Evolutionary conservation across 371 early-diverging fungal species (phyloP), one percentile per base, ranked within the genome.

Genomic region (Mortierella sp.): DNA sequence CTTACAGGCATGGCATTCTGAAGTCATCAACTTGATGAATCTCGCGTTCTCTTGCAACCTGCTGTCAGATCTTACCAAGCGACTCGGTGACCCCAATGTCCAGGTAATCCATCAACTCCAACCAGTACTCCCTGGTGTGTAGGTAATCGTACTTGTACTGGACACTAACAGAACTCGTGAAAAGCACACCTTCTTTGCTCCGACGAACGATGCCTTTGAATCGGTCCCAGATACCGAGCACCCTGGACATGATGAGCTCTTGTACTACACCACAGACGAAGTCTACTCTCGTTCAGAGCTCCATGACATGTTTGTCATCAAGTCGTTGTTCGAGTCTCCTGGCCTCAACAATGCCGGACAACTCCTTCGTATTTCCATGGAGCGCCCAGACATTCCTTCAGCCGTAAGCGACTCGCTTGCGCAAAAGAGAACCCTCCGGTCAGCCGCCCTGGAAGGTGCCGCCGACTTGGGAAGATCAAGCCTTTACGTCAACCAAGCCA

Each of bases 161-260:
- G n/a, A n/a, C n/a, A 34, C 34, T 34, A 34, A 34, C 34, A 34
- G 34, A 4, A 34, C 34, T 7, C 34, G 34, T 10, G 10, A 56
- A 17, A 5, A 72, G 73, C 52, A 49, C 7, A 72, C 67, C 0
- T 29, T 72, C 24, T 72, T 72, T 55, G 73, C 73, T 2, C 73
- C 73, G 12, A 66, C 61, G 25, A 72, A 72, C 67, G 67, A 66
- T 6, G 73, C 73, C 14, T 67, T 72, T 21, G 73, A 72, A 39
- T 66, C 63, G n/a, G 31, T 72, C 47, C 45, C 58, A 2, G 73
- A 72, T 19, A 63, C 53, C 17, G 67, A 66, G n/a, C 54, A 54
- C 22, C 67, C 73, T 2, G 61, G 59, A 0, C 66, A 47, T 14
- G 67, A 72, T 12, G 58, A 62, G 29, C 55, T 72, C 43, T 48